Evolutionary conservation across 2,329 filamentous ascomycete genomes (phyloP), one percentile per base, ranked within the genome.

Genomic region (Dothidotthia symphoricarpi): DNA sequence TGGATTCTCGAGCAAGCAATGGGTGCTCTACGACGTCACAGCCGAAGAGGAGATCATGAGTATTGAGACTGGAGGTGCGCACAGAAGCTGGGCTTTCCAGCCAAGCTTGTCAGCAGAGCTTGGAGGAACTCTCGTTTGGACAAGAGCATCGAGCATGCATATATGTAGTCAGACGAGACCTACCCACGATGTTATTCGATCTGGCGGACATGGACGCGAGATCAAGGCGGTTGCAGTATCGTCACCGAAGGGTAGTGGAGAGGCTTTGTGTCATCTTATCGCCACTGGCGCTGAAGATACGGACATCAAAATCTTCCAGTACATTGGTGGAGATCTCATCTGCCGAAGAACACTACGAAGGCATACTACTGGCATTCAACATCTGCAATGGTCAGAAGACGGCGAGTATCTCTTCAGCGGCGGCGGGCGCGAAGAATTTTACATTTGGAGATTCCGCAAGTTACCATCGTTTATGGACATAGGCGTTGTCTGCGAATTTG

Each of bases 401-500:
- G 78, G 83, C 2, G 64, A 72, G 1, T 85, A 84, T 52, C 77
- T 98, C 2, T 86, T 97, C 61, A 95, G 87, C 49, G 90, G 88
- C 55, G 88, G 81, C 5, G 93, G 90, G 0, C 83, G 82, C 44
- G 91, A 96, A 63, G 91, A 98, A 65, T 56, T 97, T 47, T 91
- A 84, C 53, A 77, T 90, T 9, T 98, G 93, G 91, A 76, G 79
- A 27, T 65, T 91, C 24, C 72, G 71, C 31, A 57, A 59, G 9
- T 62, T 86, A 6, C 73, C 81, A 16, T 30, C 41, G 4, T 70
- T 74, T 2, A 67, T 78, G 39, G 71, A 69, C 3, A 53, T 80
- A 8, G 76, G 79, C 0, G 69, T 77, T 1, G 66, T 77, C 0
- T 74, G 77, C 45, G 71, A 78, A 45, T 72, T 71, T 2, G 58